Base-by-base conservation (phyloP, 179 eudicot genomes). In the Silene vulgaris region DNA sequence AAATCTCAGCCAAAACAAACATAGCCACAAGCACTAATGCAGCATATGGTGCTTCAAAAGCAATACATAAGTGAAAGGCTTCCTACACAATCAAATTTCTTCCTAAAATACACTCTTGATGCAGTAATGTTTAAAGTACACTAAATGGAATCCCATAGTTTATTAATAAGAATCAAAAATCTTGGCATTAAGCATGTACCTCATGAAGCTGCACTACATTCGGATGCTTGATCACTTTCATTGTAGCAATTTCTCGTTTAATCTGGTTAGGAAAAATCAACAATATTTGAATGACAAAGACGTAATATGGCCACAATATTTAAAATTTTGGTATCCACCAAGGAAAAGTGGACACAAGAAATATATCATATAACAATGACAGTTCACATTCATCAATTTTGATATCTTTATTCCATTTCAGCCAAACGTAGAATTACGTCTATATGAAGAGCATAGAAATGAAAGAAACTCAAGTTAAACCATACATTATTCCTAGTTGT, bases 211-310 rank as follows among this genome's bases (percentile, higher is more conserved):
- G 83, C 40, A 92, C 79, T 64, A 92, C 93, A 84, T 92, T 89
- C 2, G 97, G 96, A 78, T 92, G 97, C 81, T 84, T 89, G 82
- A 89, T 86, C 84, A 82, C 81, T 85, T 92, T 90, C 96, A 92
- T 90, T 1, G 90, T 89, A 3, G 90, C 76, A 60, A 92, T 89
- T 77, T 92, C 97, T 71, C 96, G 86, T 82, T 90, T 92, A 35
- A 92, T 88, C 97, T 92, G 83, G 74, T 67, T n/a, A 57, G 9
- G n/a, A 54, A 73, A 5, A 73, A 5, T 71, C 8, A 50, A 60
- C 75, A 21, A 30, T 62, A 29, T 28, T 0, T 26, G 0, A 16
- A 19, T 2, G 0, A 35, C 5, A 5, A 66, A 54, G 3, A 13
- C 11, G 40, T 69, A 48, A 59, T 1, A 14, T 4, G 19, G n/a